phyloP scores from a whole-genome alignment of 352 stramenopile genomes.

The Globisporangium acanthophoron region DNA sequence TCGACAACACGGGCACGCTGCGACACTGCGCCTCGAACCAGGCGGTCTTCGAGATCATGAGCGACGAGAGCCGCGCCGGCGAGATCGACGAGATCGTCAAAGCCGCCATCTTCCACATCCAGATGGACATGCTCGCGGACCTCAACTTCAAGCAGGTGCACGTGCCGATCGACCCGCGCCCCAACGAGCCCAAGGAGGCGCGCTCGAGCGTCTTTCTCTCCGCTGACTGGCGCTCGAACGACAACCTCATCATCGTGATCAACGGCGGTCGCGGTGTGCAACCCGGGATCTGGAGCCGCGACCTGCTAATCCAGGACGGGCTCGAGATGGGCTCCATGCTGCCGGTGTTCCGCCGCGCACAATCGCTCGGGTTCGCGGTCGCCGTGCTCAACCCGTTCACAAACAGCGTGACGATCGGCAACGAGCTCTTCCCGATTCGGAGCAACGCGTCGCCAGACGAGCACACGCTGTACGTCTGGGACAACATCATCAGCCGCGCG shows the following conservation, averaged over 20 bases:
- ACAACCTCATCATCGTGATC: constrained; percentile 63
- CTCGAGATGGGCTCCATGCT: constrained; percentile 76
- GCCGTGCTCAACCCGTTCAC: constrained; percentile 69
- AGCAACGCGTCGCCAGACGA: constrained; percentile 56
- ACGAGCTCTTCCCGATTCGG: constrained; percentile 51
- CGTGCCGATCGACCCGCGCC: constrained; percentile 46
- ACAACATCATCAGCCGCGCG: constrained; percentile 60
- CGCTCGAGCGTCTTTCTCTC: constrained; percentile 68
- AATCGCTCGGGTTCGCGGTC: constrained; percentile 40
- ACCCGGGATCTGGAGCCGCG: constrained; percentile 74
- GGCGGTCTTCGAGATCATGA: constrained; percentile 73
- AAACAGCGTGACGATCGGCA: constrained; percentile 61
- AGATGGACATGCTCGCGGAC: constrained; percentile 81
- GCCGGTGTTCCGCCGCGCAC: constrained; percentile 48
- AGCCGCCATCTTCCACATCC: constrained; percentile 78
- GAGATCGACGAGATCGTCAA: constrained; percentile 80
- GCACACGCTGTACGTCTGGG: constrained; percentile 71
- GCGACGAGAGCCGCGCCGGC: constrained; percentile 50
- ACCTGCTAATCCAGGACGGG: constrained; percentile 70
- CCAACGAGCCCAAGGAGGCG: constrained; percentile 63
- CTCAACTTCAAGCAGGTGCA: constrained; percentile 70
- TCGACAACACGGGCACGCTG: constrained; percentile 59
- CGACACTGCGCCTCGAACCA: constrained; percentile 69
- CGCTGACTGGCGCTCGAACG: constrained; percentile 53
- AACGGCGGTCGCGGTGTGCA: constrained; percentile 61